Evolutionary conservation across 208 protist genomes (phyloP), one percentile per base, ranked within the genome.

Genomic region (Wallacemonas rigidus): DNA sequence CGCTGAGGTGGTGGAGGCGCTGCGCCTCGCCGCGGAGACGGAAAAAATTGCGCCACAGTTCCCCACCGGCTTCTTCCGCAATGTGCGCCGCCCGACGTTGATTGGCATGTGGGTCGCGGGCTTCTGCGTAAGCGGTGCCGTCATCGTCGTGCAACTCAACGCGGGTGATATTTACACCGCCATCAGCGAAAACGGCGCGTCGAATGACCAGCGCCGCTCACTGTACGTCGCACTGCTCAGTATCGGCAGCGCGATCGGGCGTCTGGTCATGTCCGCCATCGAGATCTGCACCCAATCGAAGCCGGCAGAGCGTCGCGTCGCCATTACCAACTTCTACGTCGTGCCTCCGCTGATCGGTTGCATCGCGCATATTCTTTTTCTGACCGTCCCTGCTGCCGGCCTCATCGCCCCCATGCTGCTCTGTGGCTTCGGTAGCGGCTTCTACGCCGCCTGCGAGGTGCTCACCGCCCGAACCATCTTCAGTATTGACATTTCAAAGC

Each of bases 401-500:
- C 75, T 86, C 14, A 69, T 86, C 14, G 41, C 78, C 14, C 81
- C 81, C 6, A 81, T 87, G 74, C 39, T 87, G 43, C 67, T 87
- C 9, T 48, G 44, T 26, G 77, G 78, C 39, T 57, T 87, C n/a
- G 69, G 63, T 39, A 81, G 80, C 70, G 82, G 82, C 48, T 74
- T 76, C 48, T 83, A 83, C 77, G 74, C 75, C 51, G 82, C 77
- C 7, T 71, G 71, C 14, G 72, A 80, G 56, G 82, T 83, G 44
- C 68, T 87, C 44, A 81, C 75, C 8, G 75, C 75, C 15, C 77
- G 82, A 4, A 81, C 78, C 15, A 83, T 87, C 63, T 87, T 79
- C 77, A 80, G 73, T 47, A 63, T 83, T 47, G 82, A 87, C 50
- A 72, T 87, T 3, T 67, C 69, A 6, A 87, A 87, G 75, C 82